Conservation (phyloP, 129 eudicot species). For the Calendula officinalis region DNA sequence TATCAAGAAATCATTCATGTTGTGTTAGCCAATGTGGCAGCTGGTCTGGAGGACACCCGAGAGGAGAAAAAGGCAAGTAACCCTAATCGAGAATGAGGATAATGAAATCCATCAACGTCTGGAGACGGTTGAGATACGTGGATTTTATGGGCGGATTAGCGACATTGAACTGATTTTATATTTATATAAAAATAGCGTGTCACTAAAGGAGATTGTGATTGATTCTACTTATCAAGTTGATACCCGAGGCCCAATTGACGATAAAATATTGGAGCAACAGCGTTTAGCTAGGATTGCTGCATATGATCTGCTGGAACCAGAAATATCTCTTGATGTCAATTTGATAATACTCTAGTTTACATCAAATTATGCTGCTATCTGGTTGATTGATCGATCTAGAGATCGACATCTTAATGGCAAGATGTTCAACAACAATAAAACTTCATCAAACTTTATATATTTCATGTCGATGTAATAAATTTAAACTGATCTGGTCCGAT, state of each 20-base stretch:
- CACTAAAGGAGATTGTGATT: constrained; percentile 36
- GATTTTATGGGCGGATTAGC: constrained; percentile 43
- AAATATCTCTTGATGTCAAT: not conserved
- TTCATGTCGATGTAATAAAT: not conserved
- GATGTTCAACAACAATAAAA: not conserved
- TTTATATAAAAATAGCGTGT: constrained; percentile 31
- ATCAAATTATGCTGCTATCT: not conserved
- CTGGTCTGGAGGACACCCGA: constrained; percentile 39
- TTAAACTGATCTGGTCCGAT: not conserved
- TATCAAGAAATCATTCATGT: constrained; percentile 8
- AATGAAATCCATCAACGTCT: constrained; percentile 29
- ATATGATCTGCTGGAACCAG: not conserved
- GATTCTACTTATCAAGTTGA: constrained; percentile 37
- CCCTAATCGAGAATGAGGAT: constrained; percentile 3
- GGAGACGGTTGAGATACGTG: constrained; percentile 36
- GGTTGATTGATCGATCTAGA: too few species aligned
- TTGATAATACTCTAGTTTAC: not conserved
- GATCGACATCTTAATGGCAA: not conserved
- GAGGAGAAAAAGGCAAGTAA: constrained; percentile 26
- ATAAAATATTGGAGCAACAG: not conserved
- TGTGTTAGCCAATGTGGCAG: constrained; percentile 27
- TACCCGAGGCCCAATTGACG: constrained; percentile 17
- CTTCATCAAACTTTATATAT: not conserved
- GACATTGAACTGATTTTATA: constrained; percentile 39
- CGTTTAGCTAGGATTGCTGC: not conserved